Evolutionary conservation across 352 stramenopile species (phyloP), one percentile per base, ranked within the genome.

Genomic region (Pythium angustatum): DNA sequence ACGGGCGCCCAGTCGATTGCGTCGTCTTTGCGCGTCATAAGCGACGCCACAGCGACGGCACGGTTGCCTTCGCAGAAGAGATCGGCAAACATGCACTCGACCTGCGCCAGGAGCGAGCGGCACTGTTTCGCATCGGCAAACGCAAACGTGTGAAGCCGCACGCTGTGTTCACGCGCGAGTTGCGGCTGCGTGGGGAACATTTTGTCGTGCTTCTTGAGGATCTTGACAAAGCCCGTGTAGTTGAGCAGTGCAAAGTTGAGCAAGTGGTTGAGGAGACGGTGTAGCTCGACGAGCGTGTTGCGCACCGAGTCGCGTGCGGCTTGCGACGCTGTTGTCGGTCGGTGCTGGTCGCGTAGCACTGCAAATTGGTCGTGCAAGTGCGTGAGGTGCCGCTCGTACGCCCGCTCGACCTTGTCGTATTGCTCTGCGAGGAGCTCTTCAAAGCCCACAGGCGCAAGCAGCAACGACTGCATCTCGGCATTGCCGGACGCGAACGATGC

Each of bases 201-300:
- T 54, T 98, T 98, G 73, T 98, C 95, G 71, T 98, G 91, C 58
- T 98, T 98, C 71, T 99, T 99, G 30, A 98, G 69, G 65, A 99
- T 98, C 74, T 99, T 99, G 22, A 99, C 84, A 70, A 99, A 98
- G 15, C 89, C 97, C 0, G 96, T 99, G 75, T 98, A 99, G 67
- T 99, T 99, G 56, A 99, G 85, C 63, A 99, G 91, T 28, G 93
- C 85, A 81, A 97, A 99, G 74, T 99, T 99, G 34, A 96, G 78
- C 53, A 99, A 80, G 34, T 98, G 76, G 64, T 98, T 98, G 24
- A 96, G 69, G 45, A 94, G 81, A 4, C 95, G 88, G 74, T 98
- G 93, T 40, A 98, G 78, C 72, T 98, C 94, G n/a, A 91, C 83
- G 28, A 98, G 83, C 33, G 95, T 88, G 49, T 96, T 89, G 65